Base-by-base conservation (phyloP, 2,329 filamentous ascomycete genomes). In the Ophiocordyceps sinensis region DNA sequence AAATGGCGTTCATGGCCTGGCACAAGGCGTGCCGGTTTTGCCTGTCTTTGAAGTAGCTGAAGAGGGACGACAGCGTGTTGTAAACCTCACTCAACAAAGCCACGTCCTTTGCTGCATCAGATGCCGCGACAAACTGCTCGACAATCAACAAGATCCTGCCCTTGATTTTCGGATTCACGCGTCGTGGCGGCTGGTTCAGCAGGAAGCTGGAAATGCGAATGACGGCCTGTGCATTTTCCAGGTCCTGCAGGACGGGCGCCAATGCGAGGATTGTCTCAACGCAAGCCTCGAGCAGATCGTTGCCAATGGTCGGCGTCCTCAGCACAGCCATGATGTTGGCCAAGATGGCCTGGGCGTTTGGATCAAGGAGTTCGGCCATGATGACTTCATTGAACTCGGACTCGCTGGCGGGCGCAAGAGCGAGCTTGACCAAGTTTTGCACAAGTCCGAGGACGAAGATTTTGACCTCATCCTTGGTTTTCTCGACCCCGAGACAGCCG, bases 21-120 rank as follows among this genome's bases (percentile, higher is more conserved):
- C 82, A 83, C 26, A 96, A 64, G 1, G 85, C 70, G 46, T 79
- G 70, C 41, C 91, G 75, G 53, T 86, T 93, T 36, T 75, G 65
- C 36, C 79, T 73, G 57, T 96, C 88, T 51, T 79, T 85, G 65
- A 96, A 89, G 56, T 88, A 94, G 41, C 85, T 84, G 55, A 94
- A 96, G 29, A 96, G 71, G 0, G 84, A 79, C 4, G 84, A 81
- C 10, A 91, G 63, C 0, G 85, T 85, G 37, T 76, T 68, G 55
- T 83, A 94, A 1, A 93, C 75, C 30, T 73, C 70, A 36, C 71
- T 63, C 38, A 75, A 75, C 14, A 89, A 62, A 11, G 39, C 38
- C 21, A 71, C 49, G 29, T 62, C 55, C 40, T 60, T 53, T 13
- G 48, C 49, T 2, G 56, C 67, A 6, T 61, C 52, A 38, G 82